Percentiles rank a stretch among this genome's conserved stretches.
Evolutionary conservation across 2,329 filamentous ascomycete genomes (phyloP).

Genomic region (Colletotrichum sp.): DNA sequence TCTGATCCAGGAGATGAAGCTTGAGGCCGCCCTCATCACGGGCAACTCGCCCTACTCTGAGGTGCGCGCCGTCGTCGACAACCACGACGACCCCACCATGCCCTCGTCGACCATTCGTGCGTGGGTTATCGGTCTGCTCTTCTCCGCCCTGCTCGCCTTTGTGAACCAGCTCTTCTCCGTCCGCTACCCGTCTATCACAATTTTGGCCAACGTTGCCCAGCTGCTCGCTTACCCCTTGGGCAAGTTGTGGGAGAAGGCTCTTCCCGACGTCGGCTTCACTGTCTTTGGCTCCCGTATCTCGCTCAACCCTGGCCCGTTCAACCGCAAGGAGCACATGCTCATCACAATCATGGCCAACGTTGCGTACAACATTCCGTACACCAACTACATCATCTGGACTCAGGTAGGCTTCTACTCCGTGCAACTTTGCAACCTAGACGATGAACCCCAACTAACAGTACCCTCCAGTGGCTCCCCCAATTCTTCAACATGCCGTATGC

Average conservation of each 20-base stretch:
- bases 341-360: constrained; percentile 62
- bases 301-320: constrained; percentile 55
- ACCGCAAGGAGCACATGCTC: constrained; percentile 58
- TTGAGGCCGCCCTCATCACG: constrained; percentile 35
- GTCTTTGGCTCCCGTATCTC: constrained; percentile 37
- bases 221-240: constrained; percentile 42
- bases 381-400: constrained; percentile 47
- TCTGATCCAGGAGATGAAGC: constrained; percentile 37
- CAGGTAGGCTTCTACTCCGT: constrained; percentile 31
- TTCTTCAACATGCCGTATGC: constrained; percentile 51
- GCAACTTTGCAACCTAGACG: background rate
- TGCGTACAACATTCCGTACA: constrained; percentile 45
- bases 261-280: constrained; percentile 37
- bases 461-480: constrained; percentile 30
- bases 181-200: constrained; percentile 39
- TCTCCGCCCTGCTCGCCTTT: constrained; percentile 34
- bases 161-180: constrained; percentile 44
- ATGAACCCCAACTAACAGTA: background rate
- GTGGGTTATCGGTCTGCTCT: constrained; percentile 38
- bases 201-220: constrained; percentile 41
- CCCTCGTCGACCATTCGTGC: constrained; percentile 42
- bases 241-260: constrained; percentile 35
- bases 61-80: constrained; percentile 45
- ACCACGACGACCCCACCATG: constrained; percentile 39
- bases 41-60: constrained; percentile 38